Percentiles rank a stretch among this genome's conserved stretches.
These are phyloP conservation scores for Tuber microsphaerosporum DNA, from an alignment of 495 filamentous ascomycete species.

Conservation along the genomic window DNA sequence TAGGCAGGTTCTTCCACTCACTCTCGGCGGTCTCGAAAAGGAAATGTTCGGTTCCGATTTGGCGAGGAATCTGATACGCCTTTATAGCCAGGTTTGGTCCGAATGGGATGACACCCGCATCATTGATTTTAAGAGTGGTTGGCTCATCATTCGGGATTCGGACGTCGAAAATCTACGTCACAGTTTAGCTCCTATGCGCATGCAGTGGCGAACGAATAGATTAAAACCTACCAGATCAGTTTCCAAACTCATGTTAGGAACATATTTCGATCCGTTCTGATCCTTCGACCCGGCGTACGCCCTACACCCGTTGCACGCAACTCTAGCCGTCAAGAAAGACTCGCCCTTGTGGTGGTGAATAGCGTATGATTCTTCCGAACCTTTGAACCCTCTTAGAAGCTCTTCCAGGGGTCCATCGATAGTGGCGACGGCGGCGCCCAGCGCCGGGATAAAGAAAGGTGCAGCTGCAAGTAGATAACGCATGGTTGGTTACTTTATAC, in stretches of 20 bases:
- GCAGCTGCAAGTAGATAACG: constrained; percentile 12
- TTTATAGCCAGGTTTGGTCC: constrained; percentile 6
- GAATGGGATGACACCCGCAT: constrained; percentile 16
- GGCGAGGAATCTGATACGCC: constrained; percentile 20
- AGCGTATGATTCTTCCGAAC: not conserved
- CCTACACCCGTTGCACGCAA: constrained; percentile 3
- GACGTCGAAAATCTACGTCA: constrained; percentile 22
- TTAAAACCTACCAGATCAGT: constrained; percentile 22
- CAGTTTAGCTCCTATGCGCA: constrained; percentile 4
- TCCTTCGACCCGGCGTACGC: not conserved
- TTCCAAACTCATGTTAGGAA: constrained; percentile 16
- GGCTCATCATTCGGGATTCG: constrained; percentile 5
- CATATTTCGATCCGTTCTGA: not conserved
- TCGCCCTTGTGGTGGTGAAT: not conserved
- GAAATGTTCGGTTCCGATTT: not conserved
- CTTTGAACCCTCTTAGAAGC: not conserved
- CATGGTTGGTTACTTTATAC: not conserved
- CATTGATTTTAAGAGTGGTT: constrained; percentile 24
- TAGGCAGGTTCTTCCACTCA: not conserved
- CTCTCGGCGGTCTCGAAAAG: not conserved
- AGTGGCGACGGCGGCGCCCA: constrained; percentile 19
- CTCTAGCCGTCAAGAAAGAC: not conserved
- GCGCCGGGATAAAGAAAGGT: constrained; percentile 23
- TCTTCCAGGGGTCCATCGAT: not conserved
- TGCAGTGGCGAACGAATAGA: not conserved